Conservation (phyloP, 768 basidiomycete genomes). For the Phylloporus sp. region DNA sequence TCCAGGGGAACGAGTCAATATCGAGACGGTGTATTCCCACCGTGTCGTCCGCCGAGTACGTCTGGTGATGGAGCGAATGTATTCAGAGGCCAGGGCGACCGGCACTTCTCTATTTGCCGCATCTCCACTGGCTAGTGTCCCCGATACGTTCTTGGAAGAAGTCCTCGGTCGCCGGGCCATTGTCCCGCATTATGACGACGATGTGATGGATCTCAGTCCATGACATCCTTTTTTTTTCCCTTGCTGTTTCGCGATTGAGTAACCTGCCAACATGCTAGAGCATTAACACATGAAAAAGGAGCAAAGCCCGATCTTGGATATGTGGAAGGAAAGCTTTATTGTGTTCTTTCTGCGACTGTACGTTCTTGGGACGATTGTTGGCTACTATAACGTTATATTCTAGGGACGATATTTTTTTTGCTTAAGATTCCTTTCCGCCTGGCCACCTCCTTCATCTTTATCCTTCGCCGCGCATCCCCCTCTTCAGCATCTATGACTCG, state of each 20-base stretch:
- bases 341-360: slow-evolving; percentile 23
- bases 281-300: slow-evolving; percentile 6
- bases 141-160: slow-evolving; percentile 58
- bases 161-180: slow-evolving; percentile 39
- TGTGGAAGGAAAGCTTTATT: slow-evolving; percentile 6
- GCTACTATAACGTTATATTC: slow-evolving; percentile 33
- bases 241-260: slow-evolving; percentile 1
- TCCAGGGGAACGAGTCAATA: slow-evolving; percentile 52
- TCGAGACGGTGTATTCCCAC: slow-evolving; percentile 55
- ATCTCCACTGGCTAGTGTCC: slow-evolving; percentile 59
- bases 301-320: slow-evolving; percentile 17
- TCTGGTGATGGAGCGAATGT: slow-evolving; percentile 53
- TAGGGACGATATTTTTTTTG: slow-evolving; percentile 30
- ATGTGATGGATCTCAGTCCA: slow-evolving; percentile 38
- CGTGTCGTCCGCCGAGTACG: slow-evolving; percentile 62
- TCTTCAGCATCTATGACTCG: slow-evolving; percentile 26
- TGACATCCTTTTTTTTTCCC: slow-evolving; percentile 19
- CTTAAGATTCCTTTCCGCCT: slow-evolving; percentile 17
- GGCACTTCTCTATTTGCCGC: slow-evolving; percentile 45
- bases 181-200: slow-evolving; percentile 13
- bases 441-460: slow-evolving; percentile 16
- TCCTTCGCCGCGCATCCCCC: slow-evolving; percentile 1
- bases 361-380: slow-evolving; percentile 35
- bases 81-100: slow-evolving; percentile 33
- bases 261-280: slow-evolving; percentile 1